Evolutionary conservation across 2,329 filamentous ascomycete species (phyloP).

Genomic region (Fusarium nygamai): DNA sequence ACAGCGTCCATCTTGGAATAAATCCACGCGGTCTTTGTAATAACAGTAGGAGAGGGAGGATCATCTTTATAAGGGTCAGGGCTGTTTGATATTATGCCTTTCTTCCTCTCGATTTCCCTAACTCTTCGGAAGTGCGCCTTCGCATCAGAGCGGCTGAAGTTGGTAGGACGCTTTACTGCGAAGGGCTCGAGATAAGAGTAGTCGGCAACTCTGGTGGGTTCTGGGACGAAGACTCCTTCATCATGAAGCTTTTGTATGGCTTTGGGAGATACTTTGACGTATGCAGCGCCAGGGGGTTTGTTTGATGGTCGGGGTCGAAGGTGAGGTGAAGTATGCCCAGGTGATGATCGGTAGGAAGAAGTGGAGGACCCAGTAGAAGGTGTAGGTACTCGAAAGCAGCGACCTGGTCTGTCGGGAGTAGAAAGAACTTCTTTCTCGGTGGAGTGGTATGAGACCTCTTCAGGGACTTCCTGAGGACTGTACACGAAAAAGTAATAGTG

Average conservation of each 20-base stretch:
- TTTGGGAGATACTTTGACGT: slow-evolving; percentile 25
- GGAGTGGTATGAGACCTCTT: background rate
- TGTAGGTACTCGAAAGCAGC: background rate
- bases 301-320: background rate
- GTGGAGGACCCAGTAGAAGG: slow-evolving; percentile 3
- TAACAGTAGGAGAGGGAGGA: background rate
- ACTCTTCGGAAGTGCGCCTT: background rate
- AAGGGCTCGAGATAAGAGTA: slow-evolving; percentile 3
- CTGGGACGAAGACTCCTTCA: background rate
- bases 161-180: background rate
- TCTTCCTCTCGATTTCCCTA: background rate
- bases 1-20: slow-evolving; percentile 5
- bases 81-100: background rate
- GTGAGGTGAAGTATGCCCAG: background rate
- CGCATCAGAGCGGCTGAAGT: background rate
- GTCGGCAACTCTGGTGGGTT: background rate
- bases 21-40: slow-evolving; percentile 14
- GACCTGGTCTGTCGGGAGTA: background rate
- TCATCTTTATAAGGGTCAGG: background rate
- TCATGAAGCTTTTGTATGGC: slow-evolving; percentile 14
- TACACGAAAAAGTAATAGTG: slow-evolving; percentile 8
- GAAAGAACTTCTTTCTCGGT: background rate
- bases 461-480: background rate
- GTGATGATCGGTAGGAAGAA: background rate
- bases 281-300: slow-evolving; percentile 22